Evolutionary conservation across 139 green algal species (phyloP).

Genomic region (Coccomyxa sp.): DNA sequence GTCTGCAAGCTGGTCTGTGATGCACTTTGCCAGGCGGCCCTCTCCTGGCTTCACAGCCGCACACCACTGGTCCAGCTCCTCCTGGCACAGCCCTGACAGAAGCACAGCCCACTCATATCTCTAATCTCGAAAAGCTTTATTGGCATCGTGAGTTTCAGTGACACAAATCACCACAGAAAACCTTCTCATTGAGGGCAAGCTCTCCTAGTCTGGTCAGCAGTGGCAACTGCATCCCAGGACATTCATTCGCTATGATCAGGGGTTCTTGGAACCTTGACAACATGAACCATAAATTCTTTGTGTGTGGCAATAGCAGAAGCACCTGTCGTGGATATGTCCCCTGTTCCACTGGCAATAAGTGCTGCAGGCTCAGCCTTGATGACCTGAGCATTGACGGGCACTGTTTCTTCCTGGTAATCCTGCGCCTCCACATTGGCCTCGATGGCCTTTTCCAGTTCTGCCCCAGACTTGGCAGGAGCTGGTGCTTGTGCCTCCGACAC

Average conservation of each 20-base stretch:
- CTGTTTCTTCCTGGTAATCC: slow-evolving; percentile 8
- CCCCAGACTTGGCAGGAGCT: background rate
- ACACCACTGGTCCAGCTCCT: slow-evolving; percentile 62
- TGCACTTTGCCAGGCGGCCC: slow-evolving; percentile 52
- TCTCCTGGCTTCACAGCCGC: slow-evolving; percentile 51
- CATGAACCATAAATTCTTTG: no score
- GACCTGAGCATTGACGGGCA: background rate
- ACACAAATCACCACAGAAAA: background rate
- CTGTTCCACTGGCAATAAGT: slow-evolving; percentile 18
- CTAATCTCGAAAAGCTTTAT: no score
- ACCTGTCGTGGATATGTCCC: slow-evolving; percentile 33
- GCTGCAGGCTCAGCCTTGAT: slow-evolving; percentile 25
- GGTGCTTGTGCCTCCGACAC: background rate
- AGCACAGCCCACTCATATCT: background rate
- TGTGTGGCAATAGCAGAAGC: background rate
- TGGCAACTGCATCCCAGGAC: no score
- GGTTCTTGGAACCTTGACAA: no score
- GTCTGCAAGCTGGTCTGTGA: slow-evolving; percentile 52
- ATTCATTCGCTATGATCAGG: no score
- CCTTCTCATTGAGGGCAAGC: background rate
- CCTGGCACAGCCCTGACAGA: slow-evolving; percentile 50
- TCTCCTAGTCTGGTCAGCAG: no score
- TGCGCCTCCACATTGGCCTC: slow-evolving; percentile 16
- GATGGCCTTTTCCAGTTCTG: slow-evolving; percentile 9
- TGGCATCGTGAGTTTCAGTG: background rate